Percentiles rank a stretch among this genome's conserved stretches.
phyloP scores from a whole-genome alignment of 108 stramenopile species.

The Seminavis robusta region DNA sequence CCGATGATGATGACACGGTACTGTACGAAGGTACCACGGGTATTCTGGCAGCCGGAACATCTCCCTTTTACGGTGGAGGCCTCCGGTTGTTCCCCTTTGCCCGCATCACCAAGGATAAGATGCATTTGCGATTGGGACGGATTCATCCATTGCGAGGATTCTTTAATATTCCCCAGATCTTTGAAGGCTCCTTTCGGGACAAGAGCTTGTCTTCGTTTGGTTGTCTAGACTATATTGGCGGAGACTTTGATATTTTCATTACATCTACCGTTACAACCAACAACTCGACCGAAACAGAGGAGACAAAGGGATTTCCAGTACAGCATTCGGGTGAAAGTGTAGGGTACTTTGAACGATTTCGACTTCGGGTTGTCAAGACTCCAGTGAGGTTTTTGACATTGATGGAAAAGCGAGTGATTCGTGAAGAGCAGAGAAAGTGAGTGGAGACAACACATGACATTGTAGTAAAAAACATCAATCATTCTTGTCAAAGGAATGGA shows the following conservation, averaged over 20 bases:
- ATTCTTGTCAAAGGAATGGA: constrained; percentile 1
- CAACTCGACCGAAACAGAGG: neutral
- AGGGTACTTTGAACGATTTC: constrained; percentile 42
- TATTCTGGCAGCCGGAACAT: constrained; percentile 53
- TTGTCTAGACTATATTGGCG: constrained; percentile 68
- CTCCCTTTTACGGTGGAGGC: constrained; percentile 73
- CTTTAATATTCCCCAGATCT: constrained; percentile 56
- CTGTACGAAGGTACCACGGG: constrained; percentile 60
- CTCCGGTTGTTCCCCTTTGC: constrained; percentile 70
- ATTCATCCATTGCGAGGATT: constrained; percentile 59
- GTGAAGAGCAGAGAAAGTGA: constrained; percentile 3
- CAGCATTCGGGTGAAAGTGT: constrained; percentile 73
- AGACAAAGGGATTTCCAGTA: constrained; percentile 57
- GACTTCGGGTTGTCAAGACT: constrained; percentile 36
- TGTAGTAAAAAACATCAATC: neutral
- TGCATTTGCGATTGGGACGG: constrained; percentile 58
- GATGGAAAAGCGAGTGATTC: constrained; percentile 35
- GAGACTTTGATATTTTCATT: constrained; percentile 53
- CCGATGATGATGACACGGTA: neutral
- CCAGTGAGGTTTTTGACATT: constrained; percentile 63
- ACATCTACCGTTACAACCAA: neutral
- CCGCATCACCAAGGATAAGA: constrained; percentile 32
- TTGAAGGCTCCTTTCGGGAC: constrained; percentile 59
- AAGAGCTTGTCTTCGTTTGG: constrained; percentile 33
- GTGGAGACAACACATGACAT: no score